Base-by-base conservation (phyloP, 2,329 filamentous ascomycete genomes). In the Juglanconis juglandina region DNA sequence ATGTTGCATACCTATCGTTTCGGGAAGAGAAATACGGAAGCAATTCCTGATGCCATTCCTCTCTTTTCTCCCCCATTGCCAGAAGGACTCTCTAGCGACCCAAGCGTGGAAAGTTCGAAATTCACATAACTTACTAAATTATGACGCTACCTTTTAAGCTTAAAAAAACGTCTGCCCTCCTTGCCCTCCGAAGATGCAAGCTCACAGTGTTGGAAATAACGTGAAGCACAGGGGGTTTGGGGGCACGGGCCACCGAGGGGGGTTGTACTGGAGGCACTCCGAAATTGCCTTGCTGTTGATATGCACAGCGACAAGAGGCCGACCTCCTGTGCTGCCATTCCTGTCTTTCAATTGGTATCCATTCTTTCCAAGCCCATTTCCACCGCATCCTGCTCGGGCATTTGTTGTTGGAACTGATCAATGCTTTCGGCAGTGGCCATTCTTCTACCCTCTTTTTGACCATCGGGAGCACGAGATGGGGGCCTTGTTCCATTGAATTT, bases 131-230 rank as follows among this genome's bases (percentile, higher is more conserved):
- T 47, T 60, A 56, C 52, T 56, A 13, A 39, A 5, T 42, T 42
- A 42, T 5, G 39, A 48, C 51, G 55, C 58, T 60, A 42, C 52
- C 46, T 60, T 56, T 55, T 56, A 52, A 60, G 58, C 58, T 60
- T 42, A 42, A 14, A 42, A 42, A 10, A 42, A 42, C 5, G 10
- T 42, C n/a, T 10, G 39, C 11, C 39, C 39, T 11, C 4, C n/a
- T 42, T 42, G 39, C 10, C 10, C 39, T 42, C 4, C n/a, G n/a
- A 13, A 13, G 39, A 42, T 24, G 24, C 24, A 24, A 24, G 24
- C 24, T 24, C 24, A 24, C 24, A 24, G 24, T 24, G 24, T 24
- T 24, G 24, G 24, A 24, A 24, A 24, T 2, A 24, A 24, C 24
- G 13, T 42, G n/a, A 42, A 13, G 39, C 39, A 42, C 39, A 52